Evolutionary conservation across 331 rosid genomes (phyloP), one percentile per base, ranked within the genome.

Genomic region (Rosa hybrid): DNA sequence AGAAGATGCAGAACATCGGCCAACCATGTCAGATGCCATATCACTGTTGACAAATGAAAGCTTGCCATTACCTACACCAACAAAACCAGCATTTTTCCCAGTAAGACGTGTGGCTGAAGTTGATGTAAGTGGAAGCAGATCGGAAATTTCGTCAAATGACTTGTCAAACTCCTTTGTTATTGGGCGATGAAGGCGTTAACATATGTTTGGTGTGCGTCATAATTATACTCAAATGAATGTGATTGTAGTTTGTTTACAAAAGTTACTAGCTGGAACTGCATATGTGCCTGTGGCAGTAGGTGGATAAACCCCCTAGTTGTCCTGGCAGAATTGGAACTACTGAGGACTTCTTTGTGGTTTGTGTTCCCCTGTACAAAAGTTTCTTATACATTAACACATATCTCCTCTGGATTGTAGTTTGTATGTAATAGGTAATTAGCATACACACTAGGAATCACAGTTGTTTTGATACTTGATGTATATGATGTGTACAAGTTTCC

Each of bases 1-100:
- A 25, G 79, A 76, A 62, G 12, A 76, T 21, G 79, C 79, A 10
- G 71, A 68, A 0, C 30, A 25, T 17, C 46, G 72, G 12, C 79
- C 79, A 23, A 44, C 71, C 30, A 76, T 76, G 79, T 62, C 46
- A 25, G 72, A 76, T 62, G 60, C 18, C 18, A 2, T 44, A 17
- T 6, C 60, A 27, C 25, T 76, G 79, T 45, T 76, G 71, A 76
- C 60, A 64, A 60, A 60, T 20, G 71, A 62, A 45, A 76, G 56
- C 21, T 0, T 63, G 44, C 59, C 25, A 18, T 62, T 76, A 46
- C 72, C 79, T 10, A 21, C 8, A 45, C 79, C 79, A 38, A 62
- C 42, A 62, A 76, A 46, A 20, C 79, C 79, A 25, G 79, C 79
- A 76, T 76, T 60, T 46, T 76, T 27, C 18, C 27, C 46, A 14